Evolutionary conservation across 345 rosid species (phyloP).

Genomic region (Eucalyptus marginata): DNA sequence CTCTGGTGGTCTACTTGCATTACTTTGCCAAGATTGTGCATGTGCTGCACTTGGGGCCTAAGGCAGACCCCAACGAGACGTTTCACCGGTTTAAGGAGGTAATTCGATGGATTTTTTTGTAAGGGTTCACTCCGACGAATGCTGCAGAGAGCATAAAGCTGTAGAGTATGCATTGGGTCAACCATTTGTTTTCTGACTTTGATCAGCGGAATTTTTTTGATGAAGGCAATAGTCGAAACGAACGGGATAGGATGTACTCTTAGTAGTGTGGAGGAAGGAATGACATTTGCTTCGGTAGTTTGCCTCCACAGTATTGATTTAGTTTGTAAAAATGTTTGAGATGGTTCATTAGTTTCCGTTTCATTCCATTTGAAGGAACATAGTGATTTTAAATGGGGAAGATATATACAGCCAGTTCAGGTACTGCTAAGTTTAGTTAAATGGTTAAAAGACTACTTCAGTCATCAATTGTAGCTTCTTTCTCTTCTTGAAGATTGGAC

Average conservation of each 20-base stretch:
- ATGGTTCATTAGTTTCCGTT: not conserved
- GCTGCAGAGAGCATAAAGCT: not conserved
- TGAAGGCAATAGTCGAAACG: not conserved
- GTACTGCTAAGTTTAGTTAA: not conserved
- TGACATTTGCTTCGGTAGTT: not conserved
- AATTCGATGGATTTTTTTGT: not conserved
- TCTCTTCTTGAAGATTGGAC: not conserved
- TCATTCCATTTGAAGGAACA: not conserved
- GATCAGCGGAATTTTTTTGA: not conserved
- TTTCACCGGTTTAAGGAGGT: constrained; percentile 72
- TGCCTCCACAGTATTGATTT: not conserved
- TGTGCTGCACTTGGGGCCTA: constrained; percentile 23
- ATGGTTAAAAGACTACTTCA: not conserved
- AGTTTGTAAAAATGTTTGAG: not conserved
- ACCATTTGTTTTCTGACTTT: not conserved
- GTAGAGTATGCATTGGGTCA: not conserved
- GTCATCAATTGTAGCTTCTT: not conserved
- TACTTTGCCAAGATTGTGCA: constrained; percentile 80
- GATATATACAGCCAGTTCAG: not conserved
- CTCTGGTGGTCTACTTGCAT: constrained; percentile 91
- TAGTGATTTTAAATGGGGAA: not conserved
- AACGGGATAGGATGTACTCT: not conserved
- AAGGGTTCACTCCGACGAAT: not conserved
- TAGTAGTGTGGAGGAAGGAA: not conserved
- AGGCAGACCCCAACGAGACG: constrained; percentile 14